Percentiles rank a stretch among this genome's conserved stretches.
Evolutionary conservation across 192 early-diverging fungal species (phyloP).

Genomic region (Globomyces pollinis-pini): DNA sequence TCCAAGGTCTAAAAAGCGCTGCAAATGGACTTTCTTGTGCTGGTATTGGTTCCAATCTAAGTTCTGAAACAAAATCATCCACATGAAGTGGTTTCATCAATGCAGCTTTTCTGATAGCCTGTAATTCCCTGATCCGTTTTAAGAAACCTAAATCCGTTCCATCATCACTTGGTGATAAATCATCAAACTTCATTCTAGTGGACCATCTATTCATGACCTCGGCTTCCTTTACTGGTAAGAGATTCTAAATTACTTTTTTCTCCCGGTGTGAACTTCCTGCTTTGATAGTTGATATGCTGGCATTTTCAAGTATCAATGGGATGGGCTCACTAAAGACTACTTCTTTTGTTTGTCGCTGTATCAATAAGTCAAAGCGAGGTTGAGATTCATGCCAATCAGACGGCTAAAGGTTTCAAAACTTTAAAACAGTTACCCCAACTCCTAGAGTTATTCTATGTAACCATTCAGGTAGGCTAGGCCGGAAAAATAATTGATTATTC

Average conservation of each 20-base stretch:
- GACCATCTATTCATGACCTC: constrained; percentile 1
- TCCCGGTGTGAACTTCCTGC: background rate
- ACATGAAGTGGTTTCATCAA: constrained; percentile 26
- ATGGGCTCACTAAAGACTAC: constrained; percentile 21
- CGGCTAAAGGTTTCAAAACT: background rate
- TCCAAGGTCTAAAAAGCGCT: constrained; percentile 23
- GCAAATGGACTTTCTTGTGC: constrained; percentile 15
- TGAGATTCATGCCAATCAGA: background rate
- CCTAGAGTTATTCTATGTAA: constrained; percentile 19
- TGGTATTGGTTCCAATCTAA: constrained; percentile 17
- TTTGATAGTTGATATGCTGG: constrained; percentile 1
- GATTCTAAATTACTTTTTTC: background rate
- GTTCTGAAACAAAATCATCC: constrained; percentile 44
- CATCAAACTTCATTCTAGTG: background rate
- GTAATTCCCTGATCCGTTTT: constrained; percentile 41
- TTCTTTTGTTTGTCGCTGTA: no score
- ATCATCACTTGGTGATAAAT: background rate
- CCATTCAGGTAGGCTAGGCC: constrained; percentile 33
- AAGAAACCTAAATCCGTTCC: constrained; percentile 20
- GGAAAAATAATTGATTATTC: constrained; percentile 26
- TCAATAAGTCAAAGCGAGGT: no score
- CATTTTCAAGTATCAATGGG: constrained; percentile 30
- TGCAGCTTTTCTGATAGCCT: constrained; percentile 30
- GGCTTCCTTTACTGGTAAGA: constrained; percentile 3
- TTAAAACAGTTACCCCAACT: constrained; percentile 28